Conservation (phyloP, 345 rosid species). For the Rhodamnia rubescens region DNA sequence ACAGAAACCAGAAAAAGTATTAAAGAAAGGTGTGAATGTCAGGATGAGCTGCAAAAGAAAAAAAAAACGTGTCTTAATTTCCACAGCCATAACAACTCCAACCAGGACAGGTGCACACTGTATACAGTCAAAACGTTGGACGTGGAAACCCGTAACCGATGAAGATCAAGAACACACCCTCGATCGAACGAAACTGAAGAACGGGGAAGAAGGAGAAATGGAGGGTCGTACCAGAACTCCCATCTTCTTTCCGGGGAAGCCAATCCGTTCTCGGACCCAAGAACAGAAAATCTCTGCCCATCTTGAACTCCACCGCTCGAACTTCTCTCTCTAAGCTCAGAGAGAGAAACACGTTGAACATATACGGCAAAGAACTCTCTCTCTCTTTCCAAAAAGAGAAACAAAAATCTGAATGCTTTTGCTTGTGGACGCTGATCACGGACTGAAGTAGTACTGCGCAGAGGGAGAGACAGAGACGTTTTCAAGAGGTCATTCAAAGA, state of each 20-base stretch:
- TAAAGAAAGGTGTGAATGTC: not conserved
- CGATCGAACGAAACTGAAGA: not conserved
- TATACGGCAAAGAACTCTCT: too few species aligned
- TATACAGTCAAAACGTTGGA: not conserved
- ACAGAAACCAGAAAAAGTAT: not conserved
- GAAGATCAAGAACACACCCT: not conserved
- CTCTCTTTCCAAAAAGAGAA: not conserved
- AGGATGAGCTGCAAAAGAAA: not conserved
- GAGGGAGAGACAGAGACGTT: not conserved
- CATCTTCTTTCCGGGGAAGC: not conserved
- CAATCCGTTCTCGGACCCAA: not conserved
- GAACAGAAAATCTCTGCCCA: constrained; percentile 2
- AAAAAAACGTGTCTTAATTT: not conserved
- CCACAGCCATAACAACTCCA: not conserved
- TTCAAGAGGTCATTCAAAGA: too few species aligned
- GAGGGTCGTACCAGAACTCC: not conserved
- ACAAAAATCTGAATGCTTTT: not conserved
- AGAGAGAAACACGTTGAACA: not conserved
- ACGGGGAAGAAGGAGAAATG: not conserved
- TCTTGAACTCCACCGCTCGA: not conserved
- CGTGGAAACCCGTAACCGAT: not conserved
- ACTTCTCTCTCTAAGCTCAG: not conserved
- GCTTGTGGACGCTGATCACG: not conserved
- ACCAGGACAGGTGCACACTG: too few species aligned
- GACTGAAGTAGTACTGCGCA: not conserved